Evolutionary conservation across 129 eudicot species (phyloP).

Genomic region (Centrapalus pauciflorus): DNA sequence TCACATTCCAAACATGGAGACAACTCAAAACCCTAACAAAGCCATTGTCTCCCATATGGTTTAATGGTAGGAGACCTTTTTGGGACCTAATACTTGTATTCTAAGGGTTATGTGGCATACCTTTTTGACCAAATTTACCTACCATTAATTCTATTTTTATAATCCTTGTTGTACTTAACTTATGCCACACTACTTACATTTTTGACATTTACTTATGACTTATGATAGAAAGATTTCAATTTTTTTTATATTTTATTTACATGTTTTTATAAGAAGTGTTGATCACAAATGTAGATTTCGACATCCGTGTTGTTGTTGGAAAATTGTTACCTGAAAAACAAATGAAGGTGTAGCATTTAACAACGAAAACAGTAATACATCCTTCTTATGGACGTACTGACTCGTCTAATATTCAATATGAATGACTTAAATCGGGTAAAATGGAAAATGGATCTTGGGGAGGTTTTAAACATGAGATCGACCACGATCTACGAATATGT

Average conservation of each 20-base stretch:
- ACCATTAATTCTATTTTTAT: conserved; percentile 9
- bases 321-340: no score
- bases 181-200: conserved; percentile 12
- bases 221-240: background rate
- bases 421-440: no score
- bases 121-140: conserved; percentile 31
- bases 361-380: no score
- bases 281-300: background rate
- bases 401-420: no score
- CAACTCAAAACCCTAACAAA: conserved; percentile 26
- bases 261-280: background rate
- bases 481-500: no score
- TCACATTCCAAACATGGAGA: conserved; percentile 33
- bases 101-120: conserved; percentile 34
- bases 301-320: background rate
- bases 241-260: background rate
- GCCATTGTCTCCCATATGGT: conserved; percentile 41
- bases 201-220: no score
- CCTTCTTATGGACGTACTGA: no score
- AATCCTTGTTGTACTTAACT: conserved; percentile 17
- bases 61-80: conserved; percentile 11
- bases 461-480: no score
- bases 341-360: no score
- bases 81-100: conserved; percentile 17
- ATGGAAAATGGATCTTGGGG: no score